Evolutionary conservation across 768 basidiomycete genomes (phyloP), one percentile per base, ranked within the genome.

Genomic region (Fomitopsis pulvina): DNA sequence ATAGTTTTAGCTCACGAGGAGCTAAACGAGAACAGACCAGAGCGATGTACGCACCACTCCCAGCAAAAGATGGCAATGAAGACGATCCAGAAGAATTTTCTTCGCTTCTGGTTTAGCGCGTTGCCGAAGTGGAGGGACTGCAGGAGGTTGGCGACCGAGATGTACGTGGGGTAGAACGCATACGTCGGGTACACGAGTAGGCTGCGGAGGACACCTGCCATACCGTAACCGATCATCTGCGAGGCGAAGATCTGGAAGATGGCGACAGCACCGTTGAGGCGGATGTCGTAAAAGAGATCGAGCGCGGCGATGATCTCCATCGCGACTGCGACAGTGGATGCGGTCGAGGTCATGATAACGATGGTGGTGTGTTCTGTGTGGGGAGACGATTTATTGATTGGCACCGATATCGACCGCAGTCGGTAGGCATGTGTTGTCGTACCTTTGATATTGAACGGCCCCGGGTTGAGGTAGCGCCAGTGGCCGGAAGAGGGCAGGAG

Each of bases 271-370:
- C 71, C 66, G 52, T 77, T 77, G 11, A 79, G 63, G 21, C 60
- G 68, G 14, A 76, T 60, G 53, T 75, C 71, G 50, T 80, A 80
- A 59, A 77, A 80, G 9, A 80, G 61, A 54, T 79, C 77, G 30
- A 82, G 69, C 0, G 79, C 78, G 2, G 80, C 80, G 47, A 81
- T 79, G 52, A 81, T 73, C 47, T 72, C 78, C 60, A 81, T 80
- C 0, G 78, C 79, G 10, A 77, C 65, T 0, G 81, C 79, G 1
- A 79, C 78, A 1, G 72, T 70, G 1, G 78, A 76, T 2, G 81
- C 81, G 0, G 81, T 82, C 18, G 78, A 75, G 1, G 80, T 64
- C 61, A 83, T 78, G 30, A 81, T 79, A 2, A 79, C 79, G 44
- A 83, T 81, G 14, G 75, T 75, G 7, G 80, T 78, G 56, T 83